phyloP scores from a whole-genome alignment of 305 asterid genomes.

The Fraxinus paxiana region DNA sequence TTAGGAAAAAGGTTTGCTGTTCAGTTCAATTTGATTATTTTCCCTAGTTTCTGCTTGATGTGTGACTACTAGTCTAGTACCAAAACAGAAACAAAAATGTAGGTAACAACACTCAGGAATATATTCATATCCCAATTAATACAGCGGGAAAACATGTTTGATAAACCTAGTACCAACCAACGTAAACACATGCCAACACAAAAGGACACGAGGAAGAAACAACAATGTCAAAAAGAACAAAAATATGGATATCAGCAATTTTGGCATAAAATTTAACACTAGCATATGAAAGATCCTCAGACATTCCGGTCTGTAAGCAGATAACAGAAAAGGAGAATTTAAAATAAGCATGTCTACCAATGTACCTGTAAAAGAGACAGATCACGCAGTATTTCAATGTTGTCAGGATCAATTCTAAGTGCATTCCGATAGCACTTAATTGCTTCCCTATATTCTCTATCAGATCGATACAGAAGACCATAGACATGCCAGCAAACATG shows the following conservation, averaged over 20 bases:
- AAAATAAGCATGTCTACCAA: conserved; percentile 11
- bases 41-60: neutral
- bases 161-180: neutral
- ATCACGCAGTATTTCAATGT: conserved; percentile 90
- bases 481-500: conserved; percentile 99
- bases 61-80: neutral
- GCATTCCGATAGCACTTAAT: conserved; percentile 97
- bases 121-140: neutral
- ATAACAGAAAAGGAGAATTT: neutral
- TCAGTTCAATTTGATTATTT: neutral
- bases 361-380: conserved; percentile 92
- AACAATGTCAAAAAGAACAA: neutral
- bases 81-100: neutral
- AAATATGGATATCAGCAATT: neutral
- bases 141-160: neutral
- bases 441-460: conserved; percentile 98
- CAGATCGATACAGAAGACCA: conserved; percentile 93
- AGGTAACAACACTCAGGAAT: neutral
- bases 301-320: neutral
- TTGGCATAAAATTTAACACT: neutral
- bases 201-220: neutral
- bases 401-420: conserved; percentile 88
- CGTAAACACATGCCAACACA: neutral
- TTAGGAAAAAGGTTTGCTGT: neutral
- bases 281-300: neutral